Base-by-base conservation (phyloP, 2,329 filamentous ascomycete species). In the Fusarium sp. region DNA sequence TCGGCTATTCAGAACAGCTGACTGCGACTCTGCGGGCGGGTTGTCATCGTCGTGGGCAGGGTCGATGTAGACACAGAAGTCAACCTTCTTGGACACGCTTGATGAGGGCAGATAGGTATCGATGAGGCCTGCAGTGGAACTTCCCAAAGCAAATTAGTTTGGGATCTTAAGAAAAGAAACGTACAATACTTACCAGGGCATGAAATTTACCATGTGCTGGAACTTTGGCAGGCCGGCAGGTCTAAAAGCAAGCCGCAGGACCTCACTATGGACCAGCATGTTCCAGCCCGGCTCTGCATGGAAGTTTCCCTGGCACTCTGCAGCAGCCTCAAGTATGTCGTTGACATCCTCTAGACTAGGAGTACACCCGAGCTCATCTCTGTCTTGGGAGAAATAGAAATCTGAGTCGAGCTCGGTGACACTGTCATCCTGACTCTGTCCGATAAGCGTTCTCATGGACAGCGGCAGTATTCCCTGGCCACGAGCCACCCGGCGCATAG, bases 231-330 rank as follows among this genome's bases (percentile, higher is more conserved):
- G n/a, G 38, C 38, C 38, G 6, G 38, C n/a, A 20, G 38, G 38
- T 20, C 38, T 40, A 20, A 63, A 25, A 33, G 65, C 50, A 20
- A 67, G 58, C 20, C 25, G 22, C 33, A 67, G 47, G 20, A 67
- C 27, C 17, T 33, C 35, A 38, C 27, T 32, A n/a, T 67, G 50
- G 4, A 67, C 59, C 37, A n/a, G n/a, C 27, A 37, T 35, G 20
- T 57, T 63, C 58, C 65, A 67, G 14, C 22, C 27, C n/a, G 47
- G 32, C 32, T 67, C 58, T 11, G 15, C 45, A n/a, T 67, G 65
- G 14, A 15, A 6, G 22, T 63, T 45, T n/a, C 27, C 33, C 37
- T 67, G 45, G 32, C 59, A 67, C 58, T 67, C 65, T 25, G 27
- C 37, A 5, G 65, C 65, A 22, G 45, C 45, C 2, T 62, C 9